Percentiles rank a stretch among this genome's conserved stretches.
Conservation (phyloP, 306 rosid genomes). For the Casuarina equisetifolia region DNA sequence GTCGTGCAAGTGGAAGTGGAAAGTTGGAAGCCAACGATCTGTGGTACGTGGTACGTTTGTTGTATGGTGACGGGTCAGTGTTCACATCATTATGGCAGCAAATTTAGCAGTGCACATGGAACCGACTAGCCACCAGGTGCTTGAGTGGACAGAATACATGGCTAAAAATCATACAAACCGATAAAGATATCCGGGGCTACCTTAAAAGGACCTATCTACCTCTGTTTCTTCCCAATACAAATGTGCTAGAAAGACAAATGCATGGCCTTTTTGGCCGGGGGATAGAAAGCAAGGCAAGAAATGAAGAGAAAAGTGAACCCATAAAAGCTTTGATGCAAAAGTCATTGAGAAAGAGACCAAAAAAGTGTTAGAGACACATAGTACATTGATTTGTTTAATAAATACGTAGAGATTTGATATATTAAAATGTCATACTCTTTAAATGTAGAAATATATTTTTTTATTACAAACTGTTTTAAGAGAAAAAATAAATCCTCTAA, state of each 20-base stretch:
- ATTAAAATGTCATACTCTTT: no score
- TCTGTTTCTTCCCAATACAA: no score
- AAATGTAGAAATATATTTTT: no score
- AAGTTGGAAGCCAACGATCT: slow-evolving; percentile 15
- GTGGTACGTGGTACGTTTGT: slow-evolving; percentile 5
- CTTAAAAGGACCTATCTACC: not conserved
- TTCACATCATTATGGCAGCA: slow-evolving; percentile 18
- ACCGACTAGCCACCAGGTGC: not conserved
- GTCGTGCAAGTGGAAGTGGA: no score
- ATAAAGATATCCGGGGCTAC: not conserved
- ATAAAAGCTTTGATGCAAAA: no score
- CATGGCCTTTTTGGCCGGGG: no score
- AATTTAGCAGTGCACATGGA: slow-evolving; percentile 1
- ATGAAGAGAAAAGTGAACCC: no score
- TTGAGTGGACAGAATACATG: slow-evolving; percentile 2
- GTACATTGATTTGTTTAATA: not conserved
- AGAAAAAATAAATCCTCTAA: no score
- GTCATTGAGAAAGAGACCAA: no score
- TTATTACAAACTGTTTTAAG: no score
- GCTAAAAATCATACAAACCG: not conserved
- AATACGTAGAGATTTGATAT: not conserved
- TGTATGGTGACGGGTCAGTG: slow-evolving; percentile 5
- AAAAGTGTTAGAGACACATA: not conserved
- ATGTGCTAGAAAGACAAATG: no score
- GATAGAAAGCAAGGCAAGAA: no score